Evolutionary conservation across 2,329 filamentous ascomycete genomes (phyloP).

Genomic region (Ilyonectria destructans): DNA sequence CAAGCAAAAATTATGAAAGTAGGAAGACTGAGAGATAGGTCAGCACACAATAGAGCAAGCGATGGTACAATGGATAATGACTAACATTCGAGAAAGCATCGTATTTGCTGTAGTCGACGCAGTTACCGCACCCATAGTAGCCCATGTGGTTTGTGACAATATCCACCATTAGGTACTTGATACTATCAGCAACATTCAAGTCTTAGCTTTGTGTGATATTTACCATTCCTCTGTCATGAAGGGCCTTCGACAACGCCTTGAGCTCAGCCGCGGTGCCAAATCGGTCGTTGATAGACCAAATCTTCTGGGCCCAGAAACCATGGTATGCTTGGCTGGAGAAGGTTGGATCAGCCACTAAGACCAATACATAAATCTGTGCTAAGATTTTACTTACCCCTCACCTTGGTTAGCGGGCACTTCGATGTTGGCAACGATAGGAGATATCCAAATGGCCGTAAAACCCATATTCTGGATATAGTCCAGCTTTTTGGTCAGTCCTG

Average conservation of each 20-base stretch:
- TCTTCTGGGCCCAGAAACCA: constrained; percentile 39
- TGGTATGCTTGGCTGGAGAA: constrained; percentile 34
- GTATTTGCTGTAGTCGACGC: constrained; percentile 35
- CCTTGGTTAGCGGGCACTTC: constrained; percentile 23
- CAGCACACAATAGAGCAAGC: neutral
- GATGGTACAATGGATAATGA: neutral
- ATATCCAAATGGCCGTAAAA: constrained; percentile 39
- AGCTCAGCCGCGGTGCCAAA: constrained; percentile 35
- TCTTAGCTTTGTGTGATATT: neutral
- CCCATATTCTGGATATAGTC: constrained; percentile 40
- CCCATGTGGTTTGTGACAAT: constrained; percentile 40
- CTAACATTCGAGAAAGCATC: constrained; percentile 31
- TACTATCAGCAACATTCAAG: neutral
- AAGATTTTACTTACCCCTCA: constrained; percentile 23
- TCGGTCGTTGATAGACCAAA: constrained; percentile 31
- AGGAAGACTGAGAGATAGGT: constrained; percentile 22
- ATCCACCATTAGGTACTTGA: constrained; percentile 36
- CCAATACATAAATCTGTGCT: neutral
- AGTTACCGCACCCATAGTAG: constrained; percentile 33
- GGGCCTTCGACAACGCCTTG: constrained; percentile 32
- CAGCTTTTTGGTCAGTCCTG: constrained; percentile 32
- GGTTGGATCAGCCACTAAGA: neutral
- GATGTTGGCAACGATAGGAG: constrained; percentile 36
- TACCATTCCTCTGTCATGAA: constrained; percentile 38
- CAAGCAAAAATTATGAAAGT: constrained; percentile 38